A percentile compares a stretch with the other conserved stretches of the same genome.
phyloP scores from a whole-genome alignment of 371 early-diverging fungal species.

The Actinomortierella ambigua region DNA sequence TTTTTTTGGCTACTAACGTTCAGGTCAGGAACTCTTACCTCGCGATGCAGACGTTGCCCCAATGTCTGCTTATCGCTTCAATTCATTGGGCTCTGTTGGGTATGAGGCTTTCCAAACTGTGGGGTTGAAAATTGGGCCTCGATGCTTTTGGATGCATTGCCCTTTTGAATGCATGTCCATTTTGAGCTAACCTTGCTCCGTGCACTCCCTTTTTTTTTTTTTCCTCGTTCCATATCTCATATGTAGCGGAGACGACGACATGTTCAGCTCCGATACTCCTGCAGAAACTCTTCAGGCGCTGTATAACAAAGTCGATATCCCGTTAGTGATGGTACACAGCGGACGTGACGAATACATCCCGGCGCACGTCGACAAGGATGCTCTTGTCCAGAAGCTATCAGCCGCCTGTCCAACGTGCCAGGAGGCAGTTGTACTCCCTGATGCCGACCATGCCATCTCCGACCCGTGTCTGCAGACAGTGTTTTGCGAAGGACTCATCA shows the following conservation, averaged over 20 bases:
- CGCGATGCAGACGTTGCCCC: slow-evolving; percentile 44
- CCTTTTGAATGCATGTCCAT: too few relatives aligned
- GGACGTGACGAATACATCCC: slow-evolving; percentile 55
- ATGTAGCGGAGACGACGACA: slow-evolving; percentile 60
- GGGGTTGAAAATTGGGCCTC: too few relatives aligned
- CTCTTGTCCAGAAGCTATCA: slow-evolving; percentile 42
- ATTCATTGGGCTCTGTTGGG: slow-evolving; percentile 51
- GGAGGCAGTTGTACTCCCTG: slow-evolving; percentile 42
- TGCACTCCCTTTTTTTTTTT: background rate
- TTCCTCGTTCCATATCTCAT: background rate
- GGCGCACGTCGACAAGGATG: slow-evolving; percentile 20
- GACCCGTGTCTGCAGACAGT: slow-evolving; percentile 38
- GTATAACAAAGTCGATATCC: slow-evolving; percentile 47
- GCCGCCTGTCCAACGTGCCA: slow-evolving; percentile 48
- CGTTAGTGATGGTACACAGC: slow-evolving; percentile 51
- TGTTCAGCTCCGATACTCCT: slow-evolving; percentile 60
- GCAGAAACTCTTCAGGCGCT: slow-evolving; percentile 43
- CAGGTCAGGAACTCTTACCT: slow-evolving; percentile 51
- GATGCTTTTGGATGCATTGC: too few relatives aligned
- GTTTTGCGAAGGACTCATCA: slow-evolving; percentile 19
- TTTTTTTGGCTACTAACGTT: background rate
- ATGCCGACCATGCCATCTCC: slow-evolving; percentile 52
- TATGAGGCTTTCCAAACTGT: slow-evolving; percentile 12
- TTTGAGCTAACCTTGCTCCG: background rate
- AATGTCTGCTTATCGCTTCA: slow-evolving; percentile 55